Percentiles rank a stretch among this genome's conserved stretches.
These are phyloP conservation scores for Murraya koenigii DNA, from an alignment of 345 rosid genomes.

Conservation along the genomic window DNA sequence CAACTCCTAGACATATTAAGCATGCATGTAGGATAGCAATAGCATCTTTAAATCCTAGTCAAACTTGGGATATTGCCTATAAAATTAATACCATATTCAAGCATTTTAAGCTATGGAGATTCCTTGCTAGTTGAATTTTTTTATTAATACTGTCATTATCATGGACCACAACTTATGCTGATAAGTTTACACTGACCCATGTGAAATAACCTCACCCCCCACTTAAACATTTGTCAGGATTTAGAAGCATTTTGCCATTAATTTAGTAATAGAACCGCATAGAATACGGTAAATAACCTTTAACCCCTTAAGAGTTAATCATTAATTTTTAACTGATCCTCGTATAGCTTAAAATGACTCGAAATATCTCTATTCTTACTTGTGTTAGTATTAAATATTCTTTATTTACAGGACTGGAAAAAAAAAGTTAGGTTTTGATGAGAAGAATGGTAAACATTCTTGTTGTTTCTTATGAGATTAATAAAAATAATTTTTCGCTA, in stretches of 20 bases:
- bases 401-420: no score
- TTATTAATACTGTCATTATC: background rate
- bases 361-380: no score
- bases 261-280: background rate
- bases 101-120: background rate
- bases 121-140: slow-evolving; percentile 1
- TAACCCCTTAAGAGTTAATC: no score
- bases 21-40: background rate
- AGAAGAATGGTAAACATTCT: no score
- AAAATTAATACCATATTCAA: background rate
- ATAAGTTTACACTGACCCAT: slow-evolving; percentile 22
- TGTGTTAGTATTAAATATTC: no score
- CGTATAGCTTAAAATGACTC: no score
- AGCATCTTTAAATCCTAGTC: slow-evolving; percentile 10
- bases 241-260: background rate
- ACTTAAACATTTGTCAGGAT: slow-evolving; percentile 7
- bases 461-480: no score
- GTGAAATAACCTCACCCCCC: slow-evolving; percentile 26
- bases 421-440: no score
- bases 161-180: slow-evolving; percentile 18
- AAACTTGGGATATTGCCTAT: background rate
- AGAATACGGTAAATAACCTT: no score
- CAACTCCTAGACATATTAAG: background rate
- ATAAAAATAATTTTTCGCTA: no score
- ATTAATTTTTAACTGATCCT: no score